Evolutionary conservation across 106 monocot genomes (phyloP).

Genomic region (Iris macrosiphon): DNA sequence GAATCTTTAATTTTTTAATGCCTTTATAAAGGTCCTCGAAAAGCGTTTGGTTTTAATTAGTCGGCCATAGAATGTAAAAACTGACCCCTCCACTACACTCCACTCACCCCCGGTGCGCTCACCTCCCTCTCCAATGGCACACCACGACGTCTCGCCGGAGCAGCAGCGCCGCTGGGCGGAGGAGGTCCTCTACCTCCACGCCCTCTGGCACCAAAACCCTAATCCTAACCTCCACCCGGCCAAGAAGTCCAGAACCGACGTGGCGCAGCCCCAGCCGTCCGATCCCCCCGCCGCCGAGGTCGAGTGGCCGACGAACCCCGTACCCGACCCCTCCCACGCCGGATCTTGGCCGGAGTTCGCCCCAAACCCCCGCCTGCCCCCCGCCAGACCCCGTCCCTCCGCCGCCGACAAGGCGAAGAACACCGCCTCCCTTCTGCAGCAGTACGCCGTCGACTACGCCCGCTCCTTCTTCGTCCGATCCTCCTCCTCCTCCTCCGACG

Average conservation of each 20-base stretch:
- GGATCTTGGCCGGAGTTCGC: slow-evolving; percentile 6
- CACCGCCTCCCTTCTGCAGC: slow-evolving; percentile 4
- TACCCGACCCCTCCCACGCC: not conserved
- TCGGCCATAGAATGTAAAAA: too few relatives aligned
- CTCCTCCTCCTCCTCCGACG: slow-evolving; percentile 1
- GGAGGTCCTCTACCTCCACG: slow-evolving; percentile 12
- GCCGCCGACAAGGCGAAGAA: slow-evolving; percentile 2
- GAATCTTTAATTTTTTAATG: too few relatives aligned
- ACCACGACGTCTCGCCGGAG: not conserved
- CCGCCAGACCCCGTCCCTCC: not conserved
- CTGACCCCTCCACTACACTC: too few relatives aligned
- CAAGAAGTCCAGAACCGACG: not conserved
- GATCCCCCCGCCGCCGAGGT: not conserved
- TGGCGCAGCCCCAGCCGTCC: not conserved
- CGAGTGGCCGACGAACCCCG: slow-evolving; percentile 31
- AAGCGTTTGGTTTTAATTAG: too few relatives aligned
- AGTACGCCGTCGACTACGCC: slow-evolving; percentile 8
- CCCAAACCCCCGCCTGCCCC: not conserved
- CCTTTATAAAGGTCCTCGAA: too few relatives aligned
- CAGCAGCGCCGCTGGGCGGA: not conserved
- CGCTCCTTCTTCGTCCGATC: slow-evolving; percentile 29
- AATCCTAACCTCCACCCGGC: not conserved
- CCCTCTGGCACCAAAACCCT: slow-evolving; percentile 8
- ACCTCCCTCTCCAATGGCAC: not conserved
- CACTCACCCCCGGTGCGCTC: too few relatives aligned